phyloP scores from a whole-genome alignment of 2,329 filamentous ascomycete species.

The Madurella fahalii region DNA sequence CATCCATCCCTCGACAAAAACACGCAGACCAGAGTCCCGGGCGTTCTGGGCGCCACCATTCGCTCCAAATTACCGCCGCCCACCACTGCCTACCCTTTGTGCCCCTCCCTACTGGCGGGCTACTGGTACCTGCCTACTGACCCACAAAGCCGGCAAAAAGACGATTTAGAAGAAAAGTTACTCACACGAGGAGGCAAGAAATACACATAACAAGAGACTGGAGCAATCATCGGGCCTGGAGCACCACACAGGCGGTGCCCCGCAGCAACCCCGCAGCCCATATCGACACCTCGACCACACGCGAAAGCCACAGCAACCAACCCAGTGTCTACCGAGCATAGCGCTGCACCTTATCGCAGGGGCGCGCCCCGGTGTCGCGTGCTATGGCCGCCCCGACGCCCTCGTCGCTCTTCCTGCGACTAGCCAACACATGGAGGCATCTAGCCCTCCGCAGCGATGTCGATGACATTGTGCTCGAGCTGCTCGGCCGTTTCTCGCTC shows the following conservation, averaged over 20 bases:
- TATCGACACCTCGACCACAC: not conserved
- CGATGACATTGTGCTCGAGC: slow-evolving; percentile 39
- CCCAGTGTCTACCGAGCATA: not conserved
- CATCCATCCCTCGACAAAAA: not conserved
- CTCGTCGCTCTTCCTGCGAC: slow-evolving; percentile 35
- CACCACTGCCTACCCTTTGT: not conserved
- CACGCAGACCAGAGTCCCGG: not conserved
- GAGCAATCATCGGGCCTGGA: not conserved
- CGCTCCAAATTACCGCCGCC: not conserved
- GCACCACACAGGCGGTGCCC: slow-evolving; percentile 1
- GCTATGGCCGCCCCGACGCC: slow-evolving; percentile 29
- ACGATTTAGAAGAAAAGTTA: too few species aligned
- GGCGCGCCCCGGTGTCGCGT: slow-evolving; percentile 3
- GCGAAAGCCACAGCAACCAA: slow-evolving; percentile 2
- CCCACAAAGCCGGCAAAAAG: not conserved
- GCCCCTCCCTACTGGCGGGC: not conserved
- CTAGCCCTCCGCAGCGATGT: slow-evolving; percentile 38
- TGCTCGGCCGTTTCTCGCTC: slow-evolving; percentile 40
- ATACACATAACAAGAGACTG: not conserved
- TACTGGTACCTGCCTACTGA: not conserved
- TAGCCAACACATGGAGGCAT: slow-evolving; percentile 35
- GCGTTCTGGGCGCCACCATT: not conserved
- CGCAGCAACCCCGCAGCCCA: not conserved
- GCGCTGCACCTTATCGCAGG: not conserved
- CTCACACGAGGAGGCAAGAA: too few species aligned